Conservation (phyloP, 495 filamentous ascomycete genomes). For the Neurospora sp. region DNA sequence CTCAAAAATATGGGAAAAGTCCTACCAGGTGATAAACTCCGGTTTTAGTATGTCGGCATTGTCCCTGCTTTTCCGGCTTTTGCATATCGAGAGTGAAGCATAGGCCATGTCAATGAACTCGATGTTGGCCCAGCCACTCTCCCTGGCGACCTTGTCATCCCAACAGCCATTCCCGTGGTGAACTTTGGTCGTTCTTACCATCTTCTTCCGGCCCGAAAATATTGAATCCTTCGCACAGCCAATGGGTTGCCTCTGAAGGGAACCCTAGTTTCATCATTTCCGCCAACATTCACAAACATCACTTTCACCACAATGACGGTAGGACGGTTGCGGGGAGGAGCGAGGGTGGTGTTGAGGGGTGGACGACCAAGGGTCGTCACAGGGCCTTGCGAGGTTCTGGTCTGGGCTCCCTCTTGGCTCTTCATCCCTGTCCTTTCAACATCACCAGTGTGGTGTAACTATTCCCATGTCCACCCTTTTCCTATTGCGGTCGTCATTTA, state of each 20-base stretch:
- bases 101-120: background rate
- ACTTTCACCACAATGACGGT: background rate
- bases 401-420: conserved; percentile 9
- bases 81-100: background rate
- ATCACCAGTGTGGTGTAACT: background rate
- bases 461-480: background rate
- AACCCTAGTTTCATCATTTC: background rate
- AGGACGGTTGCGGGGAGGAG: background rate
- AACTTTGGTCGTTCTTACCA: background rate
- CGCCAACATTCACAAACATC: background rate
- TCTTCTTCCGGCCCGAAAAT: background rate
- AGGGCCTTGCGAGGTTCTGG: background rate
- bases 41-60: background rate
- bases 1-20: background rate
- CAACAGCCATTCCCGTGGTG: background rate
- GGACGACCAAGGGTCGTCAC: background rate
- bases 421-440: background rate
- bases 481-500: background rate
- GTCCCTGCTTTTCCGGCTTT: background rate
- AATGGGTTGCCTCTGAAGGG: conserved; percentile 7
- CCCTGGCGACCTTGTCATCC: background rate
- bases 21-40: background rate
- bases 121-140: background rate
- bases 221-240: background rate
- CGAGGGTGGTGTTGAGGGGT: background rate